A percentile compares a stretch with the other conserved stretches of the same genome.
These are phyloP conservation scores for Dipodascopsis tothii DNA, from an alignment of 805 yeast genomes.

Conservation along the genomic window DNA sequence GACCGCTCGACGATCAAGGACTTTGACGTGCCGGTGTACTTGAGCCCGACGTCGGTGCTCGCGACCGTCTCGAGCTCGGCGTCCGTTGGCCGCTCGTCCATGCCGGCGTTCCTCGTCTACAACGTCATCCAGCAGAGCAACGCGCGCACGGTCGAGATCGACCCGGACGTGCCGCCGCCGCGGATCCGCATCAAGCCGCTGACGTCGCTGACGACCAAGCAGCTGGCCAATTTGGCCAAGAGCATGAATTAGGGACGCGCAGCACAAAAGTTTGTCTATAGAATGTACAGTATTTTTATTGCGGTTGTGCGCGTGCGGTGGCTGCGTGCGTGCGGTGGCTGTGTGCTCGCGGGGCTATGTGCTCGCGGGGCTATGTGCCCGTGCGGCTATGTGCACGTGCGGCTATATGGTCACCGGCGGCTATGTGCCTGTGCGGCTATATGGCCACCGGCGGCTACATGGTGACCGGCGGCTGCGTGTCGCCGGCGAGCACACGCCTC, in stretches of 20 bases:
- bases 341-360: no score
- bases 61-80: slow-evolving; percentile 21
- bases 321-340: no score
- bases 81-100: slow-evolving; percentile 1
- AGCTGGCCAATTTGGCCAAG: slow-evolving; percentile 70
- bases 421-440: no score
- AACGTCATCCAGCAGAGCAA: slow-evolving; percentile 55
- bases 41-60: slow-evolving; percentile 72
- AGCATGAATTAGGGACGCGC: slow-evolving; percentile 40
- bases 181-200: slow-evolving; percentile 63
- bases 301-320: no score
- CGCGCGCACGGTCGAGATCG: slow-evolving; percentile 30
- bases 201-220: slow-evolving; percentile 66
- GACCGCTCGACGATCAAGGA: slow-evolving; percentile 30
- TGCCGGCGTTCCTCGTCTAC: slow-evolving; percentile 70
- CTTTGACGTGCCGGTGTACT: slow-evolving; percentile 54
- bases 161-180: slow-evolving; percentile 38
- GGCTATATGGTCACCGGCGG: no score
- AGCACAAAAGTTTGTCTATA: neutral
- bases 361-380: no score
- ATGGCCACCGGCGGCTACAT: no score
- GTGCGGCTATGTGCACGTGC: no score
- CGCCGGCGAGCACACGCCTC: no score
- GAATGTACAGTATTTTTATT: neutral
- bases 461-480: no score